Evolutionary conservation across 106 monocot species (phyloP), one percentile per base, ranked within the genome.

Genomic region (Amphibolis antarctica): DNA sequence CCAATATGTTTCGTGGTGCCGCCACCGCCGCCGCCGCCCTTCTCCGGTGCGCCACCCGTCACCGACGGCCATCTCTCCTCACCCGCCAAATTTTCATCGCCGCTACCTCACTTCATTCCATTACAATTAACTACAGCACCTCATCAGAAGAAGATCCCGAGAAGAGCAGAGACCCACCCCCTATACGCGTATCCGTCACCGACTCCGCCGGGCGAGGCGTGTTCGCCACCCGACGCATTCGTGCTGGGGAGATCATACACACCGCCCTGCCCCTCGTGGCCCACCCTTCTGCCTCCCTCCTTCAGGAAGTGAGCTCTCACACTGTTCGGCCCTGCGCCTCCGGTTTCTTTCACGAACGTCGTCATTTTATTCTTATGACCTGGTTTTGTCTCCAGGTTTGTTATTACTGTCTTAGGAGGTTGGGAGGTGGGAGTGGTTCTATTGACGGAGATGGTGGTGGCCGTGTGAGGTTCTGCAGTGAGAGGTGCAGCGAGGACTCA

Each of bases 221-320:
- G 44, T 96, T 96, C 60, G 82, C 94, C 21, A 74, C 82, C 28
- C 75, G 86, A 5, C 18, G 45, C 0, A 82, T 96, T 44, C 23
- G 63, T 49, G 56, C 76, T 49, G 94, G 89, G 12, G 94, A 90
- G 22, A 77, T 82, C 46, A 79, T 96, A 64, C 89, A 96, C 84
- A 89, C 94, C 26, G 94, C 94, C 49, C 69, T 74, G 65, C 94
- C 94, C 49, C 50, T 94, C 13, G 71, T 86, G 26, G 31, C 83
- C 49, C 83, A 89, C 65, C 83, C 94, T 20, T 73, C 75, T 42
- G 66, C 69, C 20, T 69, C 79, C 68, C 71, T 76, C 64, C 61
- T 73, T 50, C 54, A 67, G 54, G 50, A 74, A 55, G 88, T 88
- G 14, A 14, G 28, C 42, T 53, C 43, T 26, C 11, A n/a, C 0